Percentiles rank a stretch among this genome's conserved stretches.
Evolutionary conservation across 306 rosid genomes (phyloP).

Genomic region (Fragaria ananassa): DNA sequence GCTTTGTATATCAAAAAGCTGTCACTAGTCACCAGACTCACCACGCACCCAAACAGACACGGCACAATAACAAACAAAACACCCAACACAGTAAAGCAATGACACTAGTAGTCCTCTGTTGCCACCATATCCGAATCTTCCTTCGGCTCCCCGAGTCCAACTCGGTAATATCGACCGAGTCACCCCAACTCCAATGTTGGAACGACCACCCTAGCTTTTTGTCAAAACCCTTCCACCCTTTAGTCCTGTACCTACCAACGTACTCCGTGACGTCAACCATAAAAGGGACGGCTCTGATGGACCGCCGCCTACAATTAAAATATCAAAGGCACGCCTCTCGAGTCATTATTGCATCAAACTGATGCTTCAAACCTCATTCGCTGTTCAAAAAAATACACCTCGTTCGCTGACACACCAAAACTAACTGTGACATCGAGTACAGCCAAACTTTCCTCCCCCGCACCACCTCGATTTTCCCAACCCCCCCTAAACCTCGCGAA

Average conservation of each 20-base stretch:
- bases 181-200: conserved; percentile 15
- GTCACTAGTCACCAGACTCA: conserved; percentile 1
- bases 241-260: conserved; percentile 7
- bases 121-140: conserved; percentile 15
- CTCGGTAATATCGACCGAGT: conserved; percentile 19
- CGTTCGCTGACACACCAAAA: conserved; percentile 23
- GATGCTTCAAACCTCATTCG: neutral
- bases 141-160: conserved; percentile 22
- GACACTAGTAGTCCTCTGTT: neutral
- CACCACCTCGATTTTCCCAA: conserved; percentile 31
- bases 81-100: neutral
- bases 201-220: conserved; percentile 10
- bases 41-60: conserved; percentile 25
- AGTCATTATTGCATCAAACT: conserved; percentile 23
- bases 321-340: conserved; percentile 37
- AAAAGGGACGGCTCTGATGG: conserved; percentile 28
- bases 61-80: conserved; percentile 28
- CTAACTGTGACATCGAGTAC: conserved; percentile 33
- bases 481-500: conserved; percentile 35
- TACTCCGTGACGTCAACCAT: conserved; percentile 26
- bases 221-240: conserved; percentile 11
- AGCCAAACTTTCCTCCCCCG: conserved; percentile 18
- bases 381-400: neutral
- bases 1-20: conserved; percentile 10
- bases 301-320: conserved; percentile 31